These are phyloP conservation scores for Eucalyptus decipiens DNA, from an alignment of 345 rosid species.

Conservation along the genomic window DNA sequence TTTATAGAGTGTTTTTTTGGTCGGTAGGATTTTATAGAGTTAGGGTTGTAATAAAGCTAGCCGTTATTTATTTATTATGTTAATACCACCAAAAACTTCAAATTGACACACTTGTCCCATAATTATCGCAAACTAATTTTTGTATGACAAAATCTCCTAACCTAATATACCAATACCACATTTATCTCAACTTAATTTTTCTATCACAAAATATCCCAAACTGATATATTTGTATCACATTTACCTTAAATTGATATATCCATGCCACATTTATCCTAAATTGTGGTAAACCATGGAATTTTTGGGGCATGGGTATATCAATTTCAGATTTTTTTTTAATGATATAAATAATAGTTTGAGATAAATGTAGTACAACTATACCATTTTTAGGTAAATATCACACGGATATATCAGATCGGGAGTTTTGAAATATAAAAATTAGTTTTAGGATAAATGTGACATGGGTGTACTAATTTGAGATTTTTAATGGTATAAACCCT, in stretches of 20 bases:
- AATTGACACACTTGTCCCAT: not conserved
- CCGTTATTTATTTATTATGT: not conserved
- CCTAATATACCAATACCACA: too few species aligned
- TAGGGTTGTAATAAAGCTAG: not conserved
- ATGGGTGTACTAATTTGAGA: not conserved
- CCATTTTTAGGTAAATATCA: not conserved
- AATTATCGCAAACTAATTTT: not conserved
- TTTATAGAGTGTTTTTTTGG: not conserved
- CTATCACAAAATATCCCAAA: too few species aligned
- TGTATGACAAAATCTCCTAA: too few species aligned
- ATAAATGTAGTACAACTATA: too few species aligned
- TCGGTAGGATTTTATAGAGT: too few species aligned
- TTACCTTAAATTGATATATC: too few species aligned
- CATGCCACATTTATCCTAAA: not conserved
- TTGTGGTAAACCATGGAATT: not conserved
- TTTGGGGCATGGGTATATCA: too few species aligned
- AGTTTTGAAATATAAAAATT: not conserved
- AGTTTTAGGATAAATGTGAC: not conserved
- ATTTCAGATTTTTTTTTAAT: too few species aligned
- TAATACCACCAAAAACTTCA: not conserved
- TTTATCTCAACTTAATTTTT: too few species aligned
- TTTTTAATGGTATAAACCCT: not conserved
- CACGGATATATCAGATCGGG: rapidly evolving
- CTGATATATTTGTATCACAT: too few species aligned
- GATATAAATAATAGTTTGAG: not conserved